Conservation (phyloP, 345 rosid species). For the Cardiospermum halicacabum region DNA sequence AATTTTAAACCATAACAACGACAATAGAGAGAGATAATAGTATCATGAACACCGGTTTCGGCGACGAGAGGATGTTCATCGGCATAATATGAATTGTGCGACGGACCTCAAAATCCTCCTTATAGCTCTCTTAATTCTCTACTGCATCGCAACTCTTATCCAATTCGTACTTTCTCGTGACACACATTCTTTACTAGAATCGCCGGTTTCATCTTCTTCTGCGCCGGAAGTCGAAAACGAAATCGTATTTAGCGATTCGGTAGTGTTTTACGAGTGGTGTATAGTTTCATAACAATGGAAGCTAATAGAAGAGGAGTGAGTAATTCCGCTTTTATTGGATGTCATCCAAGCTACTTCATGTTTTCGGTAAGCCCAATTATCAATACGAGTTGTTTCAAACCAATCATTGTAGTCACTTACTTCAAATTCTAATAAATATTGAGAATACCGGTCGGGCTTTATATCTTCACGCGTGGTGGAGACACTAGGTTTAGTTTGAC, state of each 20-base stretch:
- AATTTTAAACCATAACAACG: background rate
- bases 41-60: too few relatives aligned
- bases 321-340: conserved; percentile 72
- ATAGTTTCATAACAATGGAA: conserved; percentile 73
- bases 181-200: background rate
- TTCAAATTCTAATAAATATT: conserved; percentile 26
- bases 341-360: conserved; percentile 81
- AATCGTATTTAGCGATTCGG: conserved; percentile 37
- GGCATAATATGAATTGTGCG: conserved; percentile 63
- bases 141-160: conserved; percentile 55
- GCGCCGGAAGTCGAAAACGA: conserved; percentile 28
- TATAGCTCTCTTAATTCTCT: conserved; percentile 57
- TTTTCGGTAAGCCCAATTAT: conserved; percentile 62
- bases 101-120: conserved; percentile 65
- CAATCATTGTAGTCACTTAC: conserved; percentile 6
- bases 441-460: conserved; percentile 71
- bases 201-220: conserved; percentile 10
- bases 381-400: conserved; percentile 67
- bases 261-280: conserved; percentile 64
- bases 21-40: conserved; percentile 40
- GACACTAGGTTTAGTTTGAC: conserved; percentile 50
- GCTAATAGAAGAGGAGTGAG: conserved; percentile 70
- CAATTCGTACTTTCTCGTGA: conserved; percentile 65
- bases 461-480: conserved; percentile 63
- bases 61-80: conserved; percentile 42